Evolutionary conservation across 805 yeast genomes (phyloP).

Genomic region (Pichia eremophila): DNA sequence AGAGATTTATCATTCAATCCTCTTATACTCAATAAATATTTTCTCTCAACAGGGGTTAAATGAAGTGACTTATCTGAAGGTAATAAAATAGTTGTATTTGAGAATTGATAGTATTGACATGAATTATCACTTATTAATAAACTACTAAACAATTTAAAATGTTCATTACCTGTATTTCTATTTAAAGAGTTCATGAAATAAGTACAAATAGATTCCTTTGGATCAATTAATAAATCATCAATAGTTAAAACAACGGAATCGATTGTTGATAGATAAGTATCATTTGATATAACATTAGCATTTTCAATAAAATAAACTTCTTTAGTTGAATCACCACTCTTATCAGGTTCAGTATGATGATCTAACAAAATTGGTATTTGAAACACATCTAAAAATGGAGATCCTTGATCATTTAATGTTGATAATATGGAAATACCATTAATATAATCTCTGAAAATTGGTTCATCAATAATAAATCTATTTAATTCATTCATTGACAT

Average conservation of each 20-base stretch:
- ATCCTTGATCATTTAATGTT: slow-evolving; percentile 16
- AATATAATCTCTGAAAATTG: slow-evolving; percentile 22
- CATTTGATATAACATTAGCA: slow-evolving; percentile 45
- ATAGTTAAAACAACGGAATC: slow-evolving; percentile 62
- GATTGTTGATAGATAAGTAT: slow-evolving; percentile 51
- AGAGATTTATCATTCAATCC: slow-evolving; percentile 23
- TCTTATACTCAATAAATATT: slow-evolving; percentile 30
- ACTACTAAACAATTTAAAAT: slow-evolving; percentile 12
- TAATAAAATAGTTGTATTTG: slow-evolving; percentile 34
- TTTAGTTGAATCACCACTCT: slow-evolving; percentile 14
- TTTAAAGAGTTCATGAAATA: slow-evolving; percentile 19
- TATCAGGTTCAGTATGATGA: neutral
- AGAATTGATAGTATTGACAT: slow-evolving; percentile 13
- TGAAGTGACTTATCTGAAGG: slow-evolving; percentile 35
- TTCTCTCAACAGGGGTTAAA: slow-evolving; percentile 32
- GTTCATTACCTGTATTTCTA: slow-evolving; percentile 11
- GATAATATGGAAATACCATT: slow-evolving; percentile 21
- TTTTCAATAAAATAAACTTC: slow-evolving; percentile 29
- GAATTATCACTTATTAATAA: slow-evolving; percentile 14
- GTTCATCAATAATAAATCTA: slow-evolving; percentile 28
- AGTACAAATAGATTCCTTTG: slow-evolving; percentile 29
- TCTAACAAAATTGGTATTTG: slow-evolving; percentile 27
- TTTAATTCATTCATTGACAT: slow-evolving; percentile 13
- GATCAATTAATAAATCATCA: slow-evolving; percentile 31
- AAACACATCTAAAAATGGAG: slow-evolving; percentile 12